Evolutionary conservation across 768 basidiomycete species (phyloP), one percentile per base, ranked within the genome.

Genomic region (Mycena haematopus): DNA sequence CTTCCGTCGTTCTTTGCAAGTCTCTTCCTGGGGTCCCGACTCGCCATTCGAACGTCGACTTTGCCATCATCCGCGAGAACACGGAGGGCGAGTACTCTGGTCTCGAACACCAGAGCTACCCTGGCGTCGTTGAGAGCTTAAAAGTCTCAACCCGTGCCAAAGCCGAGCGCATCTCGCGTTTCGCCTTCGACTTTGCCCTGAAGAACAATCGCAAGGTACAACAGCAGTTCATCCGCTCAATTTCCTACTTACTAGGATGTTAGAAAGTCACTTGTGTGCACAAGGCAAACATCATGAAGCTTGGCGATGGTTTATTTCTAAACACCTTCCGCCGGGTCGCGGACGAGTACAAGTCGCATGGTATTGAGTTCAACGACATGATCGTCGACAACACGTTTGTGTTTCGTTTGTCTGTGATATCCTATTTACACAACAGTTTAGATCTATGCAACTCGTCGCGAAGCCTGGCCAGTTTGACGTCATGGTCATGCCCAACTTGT

Each of bases 211-310:
- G 97, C 78, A 99, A 99, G 89, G 95, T 90, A 58, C 54, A 79
- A 65, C 56, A 31, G 38, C 31, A 54, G 45, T 45, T 35, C 42
- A 38, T 25, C 14, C 25, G 33, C 27, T 21, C 24, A 2, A 21
- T 40, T 35, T 8, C 3, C 38, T 33, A 35, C 62, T 71, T 29
- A 66, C 35, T 33, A n/a, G n/a, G 49, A 10, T 58, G 56, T 64
- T 50, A 96, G 95, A 99, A 96, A 91, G 96, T 99, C 69, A 99
- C 97, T 44, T 98, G 96, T 73, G 95, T 99, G 47, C 97, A 99
- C 88, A 99, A 99, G 80, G 97, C 97, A 71, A 99, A 99, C 83
- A 99, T 99, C 83, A 99, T 99, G 97, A 99, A 99, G 78, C 89
- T 98, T 70, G 96, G 96, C 76, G 97, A 99, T 72, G 97, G 97